phyloP scores from a whole-genome alignment of 2,329 filamentous ascomycete genomes.

The Bipolaris bicolor region DNA sequence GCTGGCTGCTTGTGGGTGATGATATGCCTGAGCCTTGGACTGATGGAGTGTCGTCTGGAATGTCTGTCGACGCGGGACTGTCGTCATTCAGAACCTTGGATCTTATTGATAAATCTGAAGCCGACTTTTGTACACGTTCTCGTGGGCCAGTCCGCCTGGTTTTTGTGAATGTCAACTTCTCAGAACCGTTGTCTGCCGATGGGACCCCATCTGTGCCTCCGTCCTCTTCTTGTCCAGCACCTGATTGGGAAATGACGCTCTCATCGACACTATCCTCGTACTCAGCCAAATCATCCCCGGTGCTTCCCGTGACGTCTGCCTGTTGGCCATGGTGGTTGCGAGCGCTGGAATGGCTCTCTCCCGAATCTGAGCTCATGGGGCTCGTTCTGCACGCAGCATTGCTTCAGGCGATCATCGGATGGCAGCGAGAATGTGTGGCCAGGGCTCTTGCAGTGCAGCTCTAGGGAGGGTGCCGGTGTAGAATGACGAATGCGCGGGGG shows the following conservation, averaged over 20 bases:
- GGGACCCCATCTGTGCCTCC: slow-evolving; percentile 34
- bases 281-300: background rate
- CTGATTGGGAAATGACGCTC: slow-evolving; percentile 13
- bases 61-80: slow-evolving; percentile 76
- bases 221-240: slow-evolving; percentile 23
- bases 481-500: slow-evolving; percentile 18
- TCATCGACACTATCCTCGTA: slow-evolving; percentile 4
- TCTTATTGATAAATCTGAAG: slow-evolving; percentile 28
- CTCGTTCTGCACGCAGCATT: slow-evolving; percentile 58
- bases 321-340: slow-evolving; percentile 50
- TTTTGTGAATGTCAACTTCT: slow-evolving; percentile 44
- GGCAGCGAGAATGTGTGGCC: slow-evolving; percentile 2
- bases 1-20: slow-evolving; percentile 74
- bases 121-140: slow-evolving; percentile 31
- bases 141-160: slow-evolving; percentile 23
- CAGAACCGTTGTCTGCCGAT: slow-evolving; percentile 27
- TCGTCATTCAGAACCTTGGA: slow-evolving; percentile 45
- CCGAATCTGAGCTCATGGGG: slow-evolving; percentile 73
- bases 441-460: slow-evolving; percentile 7
- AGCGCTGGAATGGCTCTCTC: slow-evolving; percentile 67
- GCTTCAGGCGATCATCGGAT: slow-evolving; percentile 49
- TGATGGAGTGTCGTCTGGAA: slow-evolving; percentile 84
- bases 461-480: background rate
- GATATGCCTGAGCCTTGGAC: slow-evolving; percentile 67
- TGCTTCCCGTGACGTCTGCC: slow-evolving; percentile 50